These are phyloP conservation scores for Spiraea crenata DNA, from an alignment of 331 rosid species.

Conservation along the genomic window DNA sequence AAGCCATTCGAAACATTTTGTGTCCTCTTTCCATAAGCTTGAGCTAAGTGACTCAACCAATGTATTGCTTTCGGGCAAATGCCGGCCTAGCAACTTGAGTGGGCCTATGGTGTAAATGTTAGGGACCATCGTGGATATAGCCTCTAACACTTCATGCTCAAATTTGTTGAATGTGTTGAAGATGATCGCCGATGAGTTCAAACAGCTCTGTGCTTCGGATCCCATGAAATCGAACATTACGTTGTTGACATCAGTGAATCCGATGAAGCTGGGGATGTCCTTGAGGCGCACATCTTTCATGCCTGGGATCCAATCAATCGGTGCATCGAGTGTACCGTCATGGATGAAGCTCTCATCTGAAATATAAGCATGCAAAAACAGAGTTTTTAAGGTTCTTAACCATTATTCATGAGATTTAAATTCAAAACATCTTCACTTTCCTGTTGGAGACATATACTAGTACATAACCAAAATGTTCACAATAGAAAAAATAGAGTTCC, in stretches of 20 bases:
- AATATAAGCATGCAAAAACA: background rate
- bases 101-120: slow-evolving; percentile 45
- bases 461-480: too few relatives aligned
- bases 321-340: slow-evolving; percentile 25
- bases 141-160: slow-evolving; percentile 39
- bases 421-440: too few relatives aligned
- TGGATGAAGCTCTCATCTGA: slow-evolving; percentile 31
- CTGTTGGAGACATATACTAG: too few relatives aligned
- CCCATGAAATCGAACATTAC: slow-evolving; percentile 23
- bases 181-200: slow-evolving; percentile 39
- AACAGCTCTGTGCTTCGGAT: slow-evolving; percentile 28
- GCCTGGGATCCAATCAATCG: slow-evolving; percentile 36
- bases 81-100: slow-evolving; percentile 18
- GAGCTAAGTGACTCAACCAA: slow-evolving; percentile 13
- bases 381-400: too few relatives aligned
- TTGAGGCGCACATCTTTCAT: slow-evolving; percentile 42
- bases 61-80: slow-evolving; percentile 17
- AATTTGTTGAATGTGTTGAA: slow-evolving; percentile 53
- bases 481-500: too few relatives aligned
- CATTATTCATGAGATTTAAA: too few relatives aligned
- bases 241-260: slow-evolving; percentile 26
- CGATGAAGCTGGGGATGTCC: slow-evolving; percentile 51
- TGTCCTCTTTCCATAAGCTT: slow-evolving; percentile 44
- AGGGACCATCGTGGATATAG: slow-evolving; percentile 32
- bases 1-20: slow-evolving; percentile 33